These are phyloP conservation scores for Cladosporium sp. DNA, from an alignment of 2,329 filamentous ascomycete genomes.

Conservation along the genomic window DNA sequence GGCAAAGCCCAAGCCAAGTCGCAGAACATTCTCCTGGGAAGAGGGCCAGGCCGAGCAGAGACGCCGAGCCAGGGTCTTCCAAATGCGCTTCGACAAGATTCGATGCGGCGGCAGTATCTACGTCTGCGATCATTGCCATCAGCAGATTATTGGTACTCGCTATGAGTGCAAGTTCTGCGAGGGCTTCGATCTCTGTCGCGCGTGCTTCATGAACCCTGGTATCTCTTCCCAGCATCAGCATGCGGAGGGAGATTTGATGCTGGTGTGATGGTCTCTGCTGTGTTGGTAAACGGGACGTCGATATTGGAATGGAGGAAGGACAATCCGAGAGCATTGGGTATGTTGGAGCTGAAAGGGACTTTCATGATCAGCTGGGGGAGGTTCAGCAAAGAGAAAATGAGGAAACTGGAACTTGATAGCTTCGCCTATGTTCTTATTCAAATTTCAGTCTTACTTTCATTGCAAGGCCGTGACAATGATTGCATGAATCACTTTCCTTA, in stretches of 20 bases:
- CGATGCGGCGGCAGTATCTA: not conserved
- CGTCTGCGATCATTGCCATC: not conserved
- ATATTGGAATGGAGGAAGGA: no score
- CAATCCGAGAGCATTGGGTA: no score
- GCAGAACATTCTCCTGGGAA: not conserved
- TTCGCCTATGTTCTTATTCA: no score
- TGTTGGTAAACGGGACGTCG: no score
- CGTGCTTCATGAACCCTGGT: not conserved
- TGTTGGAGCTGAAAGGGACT: no score
- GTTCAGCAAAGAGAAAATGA: no score
- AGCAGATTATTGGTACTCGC: not conserved
- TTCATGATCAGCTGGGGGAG: no score
- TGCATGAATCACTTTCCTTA: constrained; percentile 16
- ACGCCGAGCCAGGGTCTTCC: not conserved
- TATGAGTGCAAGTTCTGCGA: not conserved
- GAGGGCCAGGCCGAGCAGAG: not conserved
- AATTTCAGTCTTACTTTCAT: no score
- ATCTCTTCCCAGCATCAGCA: not conserved
- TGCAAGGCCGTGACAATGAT: no score
- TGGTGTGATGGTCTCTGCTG: not conserved
- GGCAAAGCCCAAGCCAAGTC: not conserved
- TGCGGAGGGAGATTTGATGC: not conserved
- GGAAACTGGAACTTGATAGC: no score
- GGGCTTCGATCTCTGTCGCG: not conserved
- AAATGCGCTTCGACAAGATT: not conserved